Evolutionary conservation across 2,329 filamentous ascomycete genomes (phyloP).

Genomic region (Tolypocladium ophioglossoides): DNA sequence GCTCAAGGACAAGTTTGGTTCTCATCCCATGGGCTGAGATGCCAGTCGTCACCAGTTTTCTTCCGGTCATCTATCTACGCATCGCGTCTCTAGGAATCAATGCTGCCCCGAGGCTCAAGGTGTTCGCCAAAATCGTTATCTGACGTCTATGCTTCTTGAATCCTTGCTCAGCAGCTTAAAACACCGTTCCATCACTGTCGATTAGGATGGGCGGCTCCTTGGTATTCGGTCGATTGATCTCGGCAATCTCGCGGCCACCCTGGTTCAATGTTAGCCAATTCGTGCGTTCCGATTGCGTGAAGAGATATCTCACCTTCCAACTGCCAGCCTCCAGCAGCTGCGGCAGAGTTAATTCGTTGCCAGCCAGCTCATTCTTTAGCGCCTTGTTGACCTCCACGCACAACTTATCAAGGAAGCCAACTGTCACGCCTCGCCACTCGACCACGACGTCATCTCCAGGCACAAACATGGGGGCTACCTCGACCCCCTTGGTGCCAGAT

Average conservation of each 20-base stretch:
- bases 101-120: neutral
- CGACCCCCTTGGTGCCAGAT: constrained; percentile 51
- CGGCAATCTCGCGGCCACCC: constrained; percentile 92
- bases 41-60: neutral
- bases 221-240: constrained; percentile 90
- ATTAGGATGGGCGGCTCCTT: constrained; percentile 96
- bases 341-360: constrained; percentile 63
- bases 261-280: constrained; percentile 12
- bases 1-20: neutral
- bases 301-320: constrained; percentile 70
- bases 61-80: neutral
- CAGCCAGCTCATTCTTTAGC: constrained; percentile 53
- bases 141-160: neutral
- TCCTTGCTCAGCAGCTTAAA: constrained; percentile 39
- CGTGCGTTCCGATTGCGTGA: no score
- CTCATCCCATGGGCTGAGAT: neutral
- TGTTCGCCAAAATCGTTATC: neutral
- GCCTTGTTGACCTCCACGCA: constrained; percentile 46
- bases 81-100: neutral
- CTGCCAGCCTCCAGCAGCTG: constrained; percentile 93
- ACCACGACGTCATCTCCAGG: constrained; percentile 51
- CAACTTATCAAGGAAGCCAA: constrained; percentile 47
- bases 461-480: constrained; percentile 48
- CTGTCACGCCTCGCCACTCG: constrained; percentile 54
- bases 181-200: constrained; percentile 90